phyloP scores from a whole-genome alignment of 2,329 filamentous ascomycete genomes.

The Thermoascus crustaceus region DNA sequence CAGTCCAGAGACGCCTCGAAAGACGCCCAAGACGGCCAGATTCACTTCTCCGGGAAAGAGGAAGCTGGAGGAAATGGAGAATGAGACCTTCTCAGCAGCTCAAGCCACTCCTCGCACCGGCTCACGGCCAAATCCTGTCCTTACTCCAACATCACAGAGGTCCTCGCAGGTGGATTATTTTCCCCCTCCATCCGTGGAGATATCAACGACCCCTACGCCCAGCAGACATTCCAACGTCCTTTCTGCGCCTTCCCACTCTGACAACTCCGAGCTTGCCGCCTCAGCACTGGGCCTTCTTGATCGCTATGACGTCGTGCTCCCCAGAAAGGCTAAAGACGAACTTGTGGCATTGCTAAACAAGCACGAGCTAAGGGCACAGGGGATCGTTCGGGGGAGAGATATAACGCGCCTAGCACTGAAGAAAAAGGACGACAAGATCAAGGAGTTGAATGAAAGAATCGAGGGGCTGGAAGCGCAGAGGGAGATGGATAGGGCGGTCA shows the following conservation, averaged over 20 bases:
- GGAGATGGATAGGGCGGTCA: slow-evolving; percentile 44
- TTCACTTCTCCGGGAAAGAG: slow-evolving; percentile 31
- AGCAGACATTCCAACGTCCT: slow-evolving; percentile 22
- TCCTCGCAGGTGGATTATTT: not conserved
- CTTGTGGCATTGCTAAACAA: slow-evolving; percentile 41
- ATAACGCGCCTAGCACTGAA: slow-evolving; percentile 55
- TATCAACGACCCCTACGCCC: slow-evolving; percentile 26
- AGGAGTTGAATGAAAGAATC: slow-evolving; percentile 60
- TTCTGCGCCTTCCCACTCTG: slow-evolving; percentile 11
- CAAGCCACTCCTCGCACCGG: slow-evolving; percentile 10
- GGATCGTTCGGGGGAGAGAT: slow-evolving; percentile 58
- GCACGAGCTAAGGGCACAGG: slow-evolving; percentile 52
- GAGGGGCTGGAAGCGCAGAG: slow-evolving; percentile 47
- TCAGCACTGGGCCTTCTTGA: slow-evolving; percentile 28
- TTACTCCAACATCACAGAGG: not conserved
- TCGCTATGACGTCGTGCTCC: slow-evolving; percentile 24
- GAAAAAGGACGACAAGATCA: slow-evolving; percentile 56
- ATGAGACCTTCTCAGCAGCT: slow-evolving; percentile 14
- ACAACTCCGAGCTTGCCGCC: slow-evolving; percentile 15
- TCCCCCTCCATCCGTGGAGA: slow-evolving; percentile 17
- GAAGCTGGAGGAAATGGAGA: slow-evolving; percentile 20
- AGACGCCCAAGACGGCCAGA: slow-evolving; percentile 25
- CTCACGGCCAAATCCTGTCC: not conserved
- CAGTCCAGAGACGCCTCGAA: slow-evolving; percentile 27
- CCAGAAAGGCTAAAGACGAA: slow-evolving; percentile 26